A percentile compares a stretch with the other conserved stretches of the same genome.
phyloP scores from a whole-genome alignment of 2,329 filamentous ascomycete species.

The Colletotrichum cereale region DNA sequence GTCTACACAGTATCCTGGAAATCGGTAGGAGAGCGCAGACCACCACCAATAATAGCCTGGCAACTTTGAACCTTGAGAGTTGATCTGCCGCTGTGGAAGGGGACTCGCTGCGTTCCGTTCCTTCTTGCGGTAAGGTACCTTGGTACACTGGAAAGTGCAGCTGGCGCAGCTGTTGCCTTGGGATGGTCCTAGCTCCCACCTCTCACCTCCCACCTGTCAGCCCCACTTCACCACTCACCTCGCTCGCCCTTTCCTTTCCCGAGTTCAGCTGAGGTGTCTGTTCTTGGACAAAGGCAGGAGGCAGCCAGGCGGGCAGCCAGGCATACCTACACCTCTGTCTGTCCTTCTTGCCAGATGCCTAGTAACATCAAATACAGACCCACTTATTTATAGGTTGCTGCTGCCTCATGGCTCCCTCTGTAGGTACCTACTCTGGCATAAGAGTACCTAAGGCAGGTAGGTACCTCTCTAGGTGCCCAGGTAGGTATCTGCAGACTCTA shows the following conservation, averaged over 20 bases:
- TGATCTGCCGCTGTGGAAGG: conserved; percentile 5
- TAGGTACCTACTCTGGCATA: background rate
- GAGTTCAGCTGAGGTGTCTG: conserved; percentile 16
- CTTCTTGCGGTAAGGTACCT: background rate
- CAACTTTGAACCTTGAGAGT: background rate
- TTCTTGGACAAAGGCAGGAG: background rate
- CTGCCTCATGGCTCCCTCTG: background rate
- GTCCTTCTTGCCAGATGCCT: background rate
- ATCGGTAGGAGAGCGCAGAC: background rate
- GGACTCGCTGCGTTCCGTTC: background rate
- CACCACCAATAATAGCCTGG: background rate
- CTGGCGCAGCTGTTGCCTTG: conserved; percentile 25
- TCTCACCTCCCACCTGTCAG: background rate
- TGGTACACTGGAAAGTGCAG: conserved; percentile 1
- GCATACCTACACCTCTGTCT: background rate
- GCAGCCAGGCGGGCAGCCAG: background rate
- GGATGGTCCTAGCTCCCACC: conserved; percentile 24
- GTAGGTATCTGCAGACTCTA: too few relatives aligned
- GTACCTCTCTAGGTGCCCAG: too few relatives aligned
- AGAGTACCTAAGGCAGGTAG: background rate
- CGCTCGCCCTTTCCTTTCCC: conserved; percentile 7
- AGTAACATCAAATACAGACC: background rate
- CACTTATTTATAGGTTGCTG: background rate
- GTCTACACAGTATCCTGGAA: background rate
- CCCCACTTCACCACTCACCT: conserved; percentile 16